A percentile compares a stretch with the other conserved stretches of the same genome.
Evolutionary conservation across 179 eudicot genomes (phyloP).

Genomic region (Pouteria campechiana): DNA sequence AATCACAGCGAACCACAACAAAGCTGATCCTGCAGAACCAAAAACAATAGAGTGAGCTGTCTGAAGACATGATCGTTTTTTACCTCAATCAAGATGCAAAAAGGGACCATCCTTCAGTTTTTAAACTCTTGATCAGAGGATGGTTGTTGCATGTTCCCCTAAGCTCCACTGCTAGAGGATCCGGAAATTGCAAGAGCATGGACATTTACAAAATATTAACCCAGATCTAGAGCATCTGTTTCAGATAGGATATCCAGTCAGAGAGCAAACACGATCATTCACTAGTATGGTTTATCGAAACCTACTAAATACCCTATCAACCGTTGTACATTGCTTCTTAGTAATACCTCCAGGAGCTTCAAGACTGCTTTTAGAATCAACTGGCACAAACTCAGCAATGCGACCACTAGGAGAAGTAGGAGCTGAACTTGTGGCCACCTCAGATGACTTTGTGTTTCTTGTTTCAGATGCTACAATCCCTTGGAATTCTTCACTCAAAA

Average conservation of each 20-base stretch:
- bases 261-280: neutral
- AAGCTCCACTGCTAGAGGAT: no score
- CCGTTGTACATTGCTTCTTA: neutral
- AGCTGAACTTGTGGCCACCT: constrained; percentile 12
- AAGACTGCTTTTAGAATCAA: constrained; percentile 20
- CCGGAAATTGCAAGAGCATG: neutral
- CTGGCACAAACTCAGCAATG: constrained; percentile 17
- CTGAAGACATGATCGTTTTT: no score
- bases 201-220: neutral
- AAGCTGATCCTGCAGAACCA: constrained; percentile 45
- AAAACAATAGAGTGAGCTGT: neutral
- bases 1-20: constrained; percentile 66
- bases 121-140: no score
- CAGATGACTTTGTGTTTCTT: constrained; percentile 24
- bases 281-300: no score
- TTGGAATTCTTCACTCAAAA: constrained; percentile 93
- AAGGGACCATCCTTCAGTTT: no score
- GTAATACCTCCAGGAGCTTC: constrained; percentile 43
- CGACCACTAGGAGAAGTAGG: constrained; percentile 22
- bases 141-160: no score
- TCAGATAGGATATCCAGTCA: neutral
- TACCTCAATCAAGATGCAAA: no score
- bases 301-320: no score
- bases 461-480: constrained; percentile 89
- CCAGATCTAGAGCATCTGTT: neutral